These are phyloP conservation scores for Tolypocladium tropicale DNA, from an alignment of 2,329 filamentous ascomycete species.

Conservation along the genomic window DNA sequence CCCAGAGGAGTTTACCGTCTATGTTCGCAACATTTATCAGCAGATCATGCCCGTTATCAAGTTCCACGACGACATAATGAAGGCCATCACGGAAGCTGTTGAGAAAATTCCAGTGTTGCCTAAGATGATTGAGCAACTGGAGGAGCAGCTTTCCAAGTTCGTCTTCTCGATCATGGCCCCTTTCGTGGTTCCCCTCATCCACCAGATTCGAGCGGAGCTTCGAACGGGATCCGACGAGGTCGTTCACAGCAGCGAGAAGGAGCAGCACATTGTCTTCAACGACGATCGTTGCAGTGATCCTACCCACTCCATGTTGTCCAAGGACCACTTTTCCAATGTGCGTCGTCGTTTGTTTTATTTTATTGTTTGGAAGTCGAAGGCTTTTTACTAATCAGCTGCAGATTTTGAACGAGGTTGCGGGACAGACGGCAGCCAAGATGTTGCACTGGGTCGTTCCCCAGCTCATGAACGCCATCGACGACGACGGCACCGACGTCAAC, in stretches of 20 bases:
- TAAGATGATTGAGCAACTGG: constrained; percentile 74
- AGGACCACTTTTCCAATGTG: constrained; percentile 87
- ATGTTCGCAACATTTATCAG: constrained; percentile 60
- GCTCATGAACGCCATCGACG: constrained; percentile 78
- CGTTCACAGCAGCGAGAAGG: constrained; percentile 71
- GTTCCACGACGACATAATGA: constrained; percentile 83
- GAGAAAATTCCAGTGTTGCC: constrained; percentile 80
- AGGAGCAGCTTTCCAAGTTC: constrained; percentile 80
- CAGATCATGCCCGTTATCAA: constrained; percentile 85
- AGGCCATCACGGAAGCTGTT: constrained; percentile 65
- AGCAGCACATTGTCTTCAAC: constrained; percentile 80
- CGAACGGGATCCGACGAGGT: constrained; percentile 78
- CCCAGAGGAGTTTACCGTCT: constrained; percentile 74
- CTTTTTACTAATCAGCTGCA: constrained; percentile 12
- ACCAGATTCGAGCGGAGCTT: constrained; percentile 79
- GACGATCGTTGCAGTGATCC: constrained; percentile 70
- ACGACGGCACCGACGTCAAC: constrained; percentile 59
- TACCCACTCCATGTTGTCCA: constrained; percentile 91
- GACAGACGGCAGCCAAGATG: constrained; percentile 68
- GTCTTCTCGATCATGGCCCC: constrained; percentile 88
- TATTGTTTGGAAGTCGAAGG: not conserved
- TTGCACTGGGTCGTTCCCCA: constrained; percentile 83
- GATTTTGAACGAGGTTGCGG: constrained; percentile 80
- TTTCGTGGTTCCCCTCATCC: constrained; percentile 75
- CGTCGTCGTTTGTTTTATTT: no score